phyloP scores from a whole-genome alignment of 148 eudicot species.

The Arctostaphylos glauca region DNA sequence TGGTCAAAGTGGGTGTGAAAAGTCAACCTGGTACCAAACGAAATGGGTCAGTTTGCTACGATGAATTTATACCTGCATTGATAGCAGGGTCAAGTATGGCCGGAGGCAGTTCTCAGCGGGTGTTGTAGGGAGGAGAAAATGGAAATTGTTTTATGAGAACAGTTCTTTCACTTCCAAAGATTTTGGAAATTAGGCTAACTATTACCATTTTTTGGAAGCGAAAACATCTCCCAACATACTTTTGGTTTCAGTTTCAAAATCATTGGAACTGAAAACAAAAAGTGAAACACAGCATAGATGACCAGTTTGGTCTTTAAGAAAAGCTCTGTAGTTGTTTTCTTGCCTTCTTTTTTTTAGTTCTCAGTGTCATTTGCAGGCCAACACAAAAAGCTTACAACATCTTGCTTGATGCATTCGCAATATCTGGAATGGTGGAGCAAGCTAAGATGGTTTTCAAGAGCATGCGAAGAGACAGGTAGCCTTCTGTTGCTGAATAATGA shows the following conservation, averaged over 20 bases:
- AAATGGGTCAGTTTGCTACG: background rate
- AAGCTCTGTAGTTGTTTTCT: conserved; percentile 1
- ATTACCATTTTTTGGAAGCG: background rate
- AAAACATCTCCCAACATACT: background rate
- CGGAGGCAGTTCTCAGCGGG: background rate
- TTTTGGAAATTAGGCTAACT: background rate
- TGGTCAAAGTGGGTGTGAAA: background rate
- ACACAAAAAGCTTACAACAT: conserved; percentile 88
- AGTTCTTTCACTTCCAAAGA: background rate
- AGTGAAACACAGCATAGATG: background rate
- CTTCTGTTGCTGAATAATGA: too few species aligned
- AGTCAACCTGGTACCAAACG: background rate
- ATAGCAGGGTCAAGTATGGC: background rate
- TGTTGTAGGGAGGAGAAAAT: background rate
- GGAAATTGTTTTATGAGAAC: conserved; percentile 1
- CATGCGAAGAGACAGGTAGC: conserved; percentile 96
- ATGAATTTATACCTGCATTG: background rate
- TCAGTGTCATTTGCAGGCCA: conserved; percentile 55
- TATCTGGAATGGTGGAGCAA: conserved; percentile 97
- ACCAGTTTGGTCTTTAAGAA: background rate
- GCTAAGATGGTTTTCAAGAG: conserved; percentile 79
- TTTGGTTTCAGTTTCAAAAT: background rate
- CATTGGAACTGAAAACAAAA: background rate
- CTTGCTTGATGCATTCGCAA: conserved; percentile 94
- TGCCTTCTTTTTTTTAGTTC: background rate